Percentiles rank a stretch among this genome's conserved stretches.
Conservation (phyloP, 2,329 filamentous ascomycete genomes). For the Onygenales sp. region DNA sequence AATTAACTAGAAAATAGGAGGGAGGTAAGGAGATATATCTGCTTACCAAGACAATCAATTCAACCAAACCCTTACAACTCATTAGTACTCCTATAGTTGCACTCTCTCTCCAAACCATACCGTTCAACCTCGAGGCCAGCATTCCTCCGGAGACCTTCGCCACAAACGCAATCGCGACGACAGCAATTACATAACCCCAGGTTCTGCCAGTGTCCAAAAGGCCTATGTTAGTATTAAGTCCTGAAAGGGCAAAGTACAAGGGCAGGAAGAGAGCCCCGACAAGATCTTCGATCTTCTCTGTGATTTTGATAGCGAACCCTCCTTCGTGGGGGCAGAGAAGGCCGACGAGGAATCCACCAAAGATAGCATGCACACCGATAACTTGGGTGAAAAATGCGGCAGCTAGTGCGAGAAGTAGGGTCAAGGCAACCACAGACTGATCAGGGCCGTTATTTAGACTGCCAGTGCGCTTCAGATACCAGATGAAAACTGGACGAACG, state of each 20-base stretch:
- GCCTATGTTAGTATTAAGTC: constrained; percentile 78
- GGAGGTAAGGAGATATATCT: constrained; percentile 9
- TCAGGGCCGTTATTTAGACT: constrained; percentile 81
- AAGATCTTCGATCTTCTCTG: constrained; percentile 89
- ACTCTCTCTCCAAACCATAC: constrained; percentile 81
- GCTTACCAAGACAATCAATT: constrained; percentile 81
- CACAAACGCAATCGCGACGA: constrained; percentile 70
- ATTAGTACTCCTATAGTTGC: constrained; percentile 81
- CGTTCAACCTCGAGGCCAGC: constrained; percentile 63
- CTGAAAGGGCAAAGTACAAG: constrained; percentile 87
- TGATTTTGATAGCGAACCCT: constrained; percentile 74
- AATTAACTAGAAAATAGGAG: neutral
- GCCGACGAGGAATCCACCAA: constrained; percentile 82
- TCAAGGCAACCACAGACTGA: constrained; percentile 74
- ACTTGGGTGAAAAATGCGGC: constrained; percentile 83
- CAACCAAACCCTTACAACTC: constrained; percentile 94
- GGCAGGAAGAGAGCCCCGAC: constrained; percentile 76
- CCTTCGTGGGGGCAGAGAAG: constrained; percentile 58
- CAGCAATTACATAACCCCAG: constrained; percentile 82
- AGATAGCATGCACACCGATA: constrained; percentile 90
- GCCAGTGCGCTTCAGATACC: constrained; percentile 61
- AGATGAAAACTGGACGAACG: constrained; percentile 66
- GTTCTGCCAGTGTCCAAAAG: constrained; percentile 70
- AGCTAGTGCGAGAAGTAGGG: constrained; percentile 65
- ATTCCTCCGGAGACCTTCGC: constrained; percentile 80